Conservation (phyloP, 2,329 filamentous ascomycete genomes). For the Pseudogymnoascus sp. region DNA sequence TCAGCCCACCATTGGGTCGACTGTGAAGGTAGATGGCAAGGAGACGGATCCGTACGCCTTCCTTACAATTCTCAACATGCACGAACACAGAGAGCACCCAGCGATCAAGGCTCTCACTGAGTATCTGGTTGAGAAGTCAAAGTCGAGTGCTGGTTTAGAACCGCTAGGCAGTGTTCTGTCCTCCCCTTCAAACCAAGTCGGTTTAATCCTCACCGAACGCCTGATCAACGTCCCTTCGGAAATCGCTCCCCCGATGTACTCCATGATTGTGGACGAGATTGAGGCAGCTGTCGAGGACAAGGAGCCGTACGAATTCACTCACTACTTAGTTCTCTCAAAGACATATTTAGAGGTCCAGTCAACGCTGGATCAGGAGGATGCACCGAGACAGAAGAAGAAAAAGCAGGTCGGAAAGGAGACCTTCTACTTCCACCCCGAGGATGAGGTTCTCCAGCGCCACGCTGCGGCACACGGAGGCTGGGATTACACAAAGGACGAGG, state of each 20-base stretch:
- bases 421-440: constrained; percentile 94
- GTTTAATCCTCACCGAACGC: constrained; percentile 82
- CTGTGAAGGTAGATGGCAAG: constrained; percentile 94
- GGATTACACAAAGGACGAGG: constrained; percentile 68
- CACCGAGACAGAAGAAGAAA: constrained; percentile 54
- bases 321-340: constrained; percentile 87
- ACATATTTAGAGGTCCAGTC: constrained; percentile 87
- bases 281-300: constrained; percentile 79
- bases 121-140: constrained; percentile 56
- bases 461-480: constrained; percentile 62
- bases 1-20: constrained; percentile 82
- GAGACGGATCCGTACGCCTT: constrained; percentile 90
- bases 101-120: constrained; percentile 60
- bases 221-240: constrained; percentile 96
- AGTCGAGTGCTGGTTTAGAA: constrained; percentile 45
- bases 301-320: constrained; percentile 86
- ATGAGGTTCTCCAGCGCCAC: constrained; percentile 77
- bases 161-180: constrained; percentile 50
- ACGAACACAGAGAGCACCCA: constrained; percentile 67
- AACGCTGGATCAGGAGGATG: constrained; percentile 60
- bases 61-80: constrained; percentile 76
- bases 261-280: constrained; percentile 87
- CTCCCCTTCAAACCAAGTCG: constrained; percentile 53
- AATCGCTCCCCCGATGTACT: constrained; percentile 87
- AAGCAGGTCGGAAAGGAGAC: constrained; percentile 54